Evolutionary conservation across 495 filamentous ascomycete species (phyloP), one percentile per base, ranked within the genome.

Genomic region (Clohesyomyces aquaticus): DNA sequence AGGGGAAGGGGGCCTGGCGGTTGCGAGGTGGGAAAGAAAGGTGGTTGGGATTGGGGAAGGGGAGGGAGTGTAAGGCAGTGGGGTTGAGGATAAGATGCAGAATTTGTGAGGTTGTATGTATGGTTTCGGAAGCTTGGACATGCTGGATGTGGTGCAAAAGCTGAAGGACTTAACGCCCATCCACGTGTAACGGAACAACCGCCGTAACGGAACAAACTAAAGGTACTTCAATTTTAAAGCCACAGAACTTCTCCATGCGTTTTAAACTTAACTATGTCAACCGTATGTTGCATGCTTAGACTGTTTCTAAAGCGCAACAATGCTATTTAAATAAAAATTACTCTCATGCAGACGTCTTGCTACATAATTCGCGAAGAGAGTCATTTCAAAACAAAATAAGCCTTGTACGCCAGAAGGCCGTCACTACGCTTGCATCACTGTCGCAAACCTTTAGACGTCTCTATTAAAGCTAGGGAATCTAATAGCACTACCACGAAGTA

Each of bases 401-500:
- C 55, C 43, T 59, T 59, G 19, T 59, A 49, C 27, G 19, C 55
- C 49, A 59, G 55, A 59, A 59, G 55, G 27, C 29, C 22, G 29
- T 29, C 14, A 59, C 25, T 49, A 59, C 23, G 55, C 43, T 59
- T 59, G 19, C 26, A 59, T 59, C 35, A 59, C 43, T 59, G 3
- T 59, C 22, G 27, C 23, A 59, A 49, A 41, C n/a, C 18, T 43
- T 59, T 48, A 48, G 29, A 43, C 27, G 27, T 26, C 43, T 59
- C 55, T 59, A 12, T 48, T 29, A 29, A 59, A 59, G 23, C 43
- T 59, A 59, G 55, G 49, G 45, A 59, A 49, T 27, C 26, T 27
- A 26, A 59, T 49, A 49, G 43, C 22, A 59, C 55, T 59, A 59
- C 43, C 29, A 59, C 47, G 55, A 59, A 59, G 42, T 59, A 59